Conservation (phyloP, 345 rosid genomes). For the Linum tenue region DNA sequence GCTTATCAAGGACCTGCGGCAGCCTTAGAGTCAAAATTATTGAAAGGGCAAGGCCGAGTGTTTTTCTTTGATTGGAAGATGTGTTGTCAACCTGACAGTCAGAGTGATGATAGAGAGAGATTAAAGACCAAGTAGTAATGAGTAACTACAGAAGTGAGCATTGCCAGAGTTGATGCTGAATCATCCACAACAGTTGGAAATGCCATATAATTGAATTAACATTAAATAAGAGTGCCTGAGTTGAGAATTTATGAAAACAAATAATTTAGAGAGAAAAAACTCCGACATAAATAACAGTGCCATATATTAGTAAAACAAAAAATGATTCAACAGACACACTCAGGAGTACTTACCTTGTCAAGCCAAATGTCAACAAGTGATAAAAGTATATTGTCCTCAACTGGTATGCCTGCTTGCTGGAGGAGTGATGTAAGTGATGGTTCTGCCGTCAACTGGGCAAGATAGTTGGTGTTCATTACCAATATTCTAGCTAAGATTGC, state of each 20-base stretch:
- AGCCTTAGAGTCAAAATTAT: slow-evolving; percentile 73
- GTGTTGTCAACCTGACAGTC: slow-evolving; percentile 66
- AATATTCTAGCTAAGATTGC: slow-evolving; percentile 84
- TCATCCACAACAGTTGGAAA: neutral
- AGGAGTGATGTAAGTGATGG: slow-evolving; percentile 60
- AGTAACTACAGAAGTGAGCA: neutral
- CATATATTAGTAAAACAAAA: too few species aligned
- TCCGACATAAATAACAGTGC: too few species aligned
- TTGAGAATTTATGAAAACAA: too few species aligned
- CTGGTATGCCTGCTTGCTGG: slow-evolving; percentile 63
- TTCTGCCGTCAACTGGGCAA: slow-evolving; percentile 82
- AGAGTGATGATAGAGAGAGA: neutral
- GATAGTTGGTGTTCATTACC: slow-evolving; percentile 84
- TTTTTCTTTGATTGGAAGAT: slow-evolving; percentile 60
- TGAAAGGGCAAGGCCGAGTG: slow-evolving; percentile 77
- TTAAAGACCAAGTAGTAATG: neutral
- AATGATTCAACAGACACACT: too few species aligned
- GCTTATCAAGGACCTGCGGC: slow-evolving; percentile 91
- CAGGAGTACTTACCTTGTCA: slow-evolving; percentile 57
- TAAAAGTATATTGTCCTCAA: slow-evolving; percentile 72
- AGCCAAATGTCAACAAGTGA: slow-evolving; percentile 91
- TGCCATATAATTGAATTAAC: too few species aligned
- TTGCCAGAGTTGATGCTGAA: too few species aligned
- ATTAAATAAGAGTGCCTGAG: too few species aligned
- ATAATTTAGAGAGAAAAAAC: too few species aligned